These are phyloP conservation scores for Fusarium cicatricum DNA, from an alignment of 2,329 filamentous ascomycete species.

Conservation along the genomic window DNA sequence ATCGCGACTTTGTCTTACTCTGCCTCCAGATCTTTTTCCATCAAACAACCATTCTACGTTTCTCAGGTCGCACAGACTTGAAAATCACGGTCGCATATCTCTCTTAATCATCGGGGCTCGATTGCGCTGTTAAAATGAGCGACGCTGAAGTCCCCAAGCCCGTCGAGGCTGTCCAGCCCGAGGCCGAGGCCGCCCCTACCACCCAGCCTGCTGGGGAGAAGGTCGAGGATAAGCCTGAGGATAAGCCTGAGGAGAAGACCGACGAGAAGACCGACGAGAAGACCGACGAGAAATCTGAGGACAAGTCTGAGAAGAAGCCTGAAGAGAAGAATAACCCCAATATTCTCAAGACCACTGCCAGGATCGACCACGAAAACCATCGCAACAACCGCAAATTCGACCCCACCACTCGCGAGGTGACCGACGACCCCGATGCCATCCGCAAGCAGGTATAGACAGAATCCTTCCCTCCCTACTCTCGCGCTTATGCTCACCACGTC, in stretches of 20 bases:
- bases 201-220: slow-evolving; percentile 41
- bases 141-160: slow-evolving; percentile 51
- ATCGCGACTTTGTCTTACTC: slow-evolving; percentile 37
- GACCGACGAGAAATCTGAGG: no score
- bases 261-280: no score
- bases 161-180: slow-evolving; percentile 47
- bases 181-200: slow-evolving; percentile 39
- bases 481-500: slow-evolving; percentile 9
- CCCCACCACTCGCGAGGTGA: slow-evolving; percentile 71
- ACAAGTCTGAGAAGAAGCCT: slow-evolving; percentile 33
- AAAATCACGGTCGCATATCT: slow-evolving; percentile 18
- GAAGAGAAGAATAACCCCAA: slow-evolving; percentile 36
- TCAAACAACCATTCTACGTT: slow-evolving; percentile 3
- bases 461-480: not conserved
- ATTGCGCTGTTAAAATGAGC: slow-evolving; percentile 47
- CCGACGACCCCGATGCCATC: slow-evolving; percentile 81
- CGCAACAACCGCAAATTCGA: slow-evolving; percentile 75
- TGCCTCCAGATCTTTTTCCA: slow-evolving; percentile 18
- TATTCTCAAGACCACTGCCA: slow-evolving; percentile 57
- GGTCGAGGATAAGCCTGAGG: no score
- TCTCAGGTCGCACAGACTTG: slow-evolving; percentile 10
- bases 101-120: slow-evolving; percentile 3
- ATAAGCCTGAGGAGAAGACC: no score
- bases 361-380: slow-evolving; percentile 50
- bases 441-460: slow-evolving; percentile 73